Evolutionary conservation across 1,139 yeast species (phyloP), one percentile per base, ranked within the genome.

Genomic region (Pichia sp.): DNA sequence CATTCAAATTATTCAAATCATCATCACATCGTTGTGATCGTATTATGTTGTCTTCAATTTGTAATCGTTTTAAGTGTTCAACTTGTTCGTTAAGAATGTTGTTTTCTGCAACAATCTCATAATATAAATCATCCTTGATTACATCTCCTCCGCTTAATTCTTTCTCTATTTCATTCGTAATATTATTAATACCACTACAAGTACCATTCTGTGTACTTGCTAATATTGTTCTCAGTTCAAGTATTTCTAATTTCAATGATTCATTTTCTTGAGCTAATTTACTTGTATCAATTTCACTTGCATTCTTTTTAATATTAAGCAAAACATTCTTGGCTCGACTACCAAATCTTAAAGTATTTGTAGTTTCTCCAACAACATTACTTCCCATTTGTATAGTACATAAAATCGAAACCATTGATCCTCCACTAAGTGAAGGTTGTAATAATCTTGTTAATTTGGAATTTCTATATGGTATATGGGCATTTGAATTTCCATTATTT

Each of bases 391-490:
- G 83, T 19, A 89, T 78, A 0, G 97, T 89, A 60, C 97, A 91
- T 33, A 91, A 69, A 13, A 91, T 83, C 50, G 87, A 78, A n/a
- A 89, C 87, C 36, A 88, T 70, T 5, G 95, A 81, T 25, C 80
- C 74, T 1, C 97, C 97, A 20, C 94, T 83, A 34, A 91, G 69
- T 1, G 96, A 94, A 1, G 96, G 96, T 59, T 91, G 96, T 43
- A 91, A 65, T 30, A 89, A 64, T 45, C 97, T 68, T 0, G 97
- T 89, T 42, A 89, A 72, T 56, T 89, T 89, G 2, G 96, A 87
- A 59, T 89, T 97, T 59, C 97, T 69, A 62, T 87, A 89, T 1
- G 96, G 96, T 25, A 91, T 76, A 58, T 89, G 96, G 13, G 41
- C 26, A 15, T 35, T 38, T 5, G 27, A 10, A 5, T 28, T 47